Conservation (phyloP, 768 basidiomycete species). For the Podaxis sp. region DNA sequence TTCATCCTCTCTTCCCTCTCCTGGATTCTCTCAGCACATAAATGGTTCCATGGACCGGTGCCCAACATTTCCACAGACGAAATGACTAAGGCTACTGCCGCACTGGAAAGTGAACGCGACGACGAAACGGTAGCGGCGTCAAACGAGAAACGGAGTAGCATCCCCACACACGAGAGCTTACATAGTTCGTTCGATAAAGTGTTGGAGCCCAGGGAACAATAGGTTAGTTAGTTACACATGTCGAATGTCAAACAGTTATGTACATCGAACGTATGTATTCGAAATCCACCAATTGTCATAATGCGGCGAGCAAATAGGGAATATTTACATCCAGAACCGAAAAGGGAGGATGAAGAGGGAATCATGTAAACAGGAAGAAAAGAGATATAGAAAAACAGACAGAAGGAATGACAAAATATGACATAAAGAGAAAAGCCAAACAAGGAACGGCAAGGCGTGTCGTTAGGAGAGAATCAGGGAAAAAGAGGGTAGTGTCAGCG, state of each 20-base stretch:
- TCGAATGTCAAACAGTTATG: background rate
- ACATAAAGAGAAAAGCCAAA: background rate
- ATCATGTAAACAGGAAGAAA: background rate
- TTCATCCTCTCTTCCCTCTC: conserved; percentile 60
- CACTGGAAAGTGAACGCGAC: background rate
- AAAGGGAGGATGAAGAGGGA: background rate
- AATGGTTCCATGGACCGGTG: conserved; percentile 71
- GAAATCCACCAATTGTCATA: background rate
- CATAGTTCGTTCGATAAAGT: background rate
- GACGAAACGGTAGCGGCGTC: background rate
- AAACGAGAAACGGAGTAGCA: background rate
- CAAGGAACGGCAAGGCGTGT: background rate
- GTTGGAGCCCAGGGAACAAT: background rate
- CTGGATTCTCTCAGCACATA: conserved; percentile 62
- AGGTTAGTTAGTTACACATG: background rate
- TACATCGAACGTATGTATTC: background rate
- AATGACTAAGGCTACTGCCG: background rate
- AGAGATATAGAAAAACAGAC: background rate
- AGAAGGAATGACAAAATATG: background rate
- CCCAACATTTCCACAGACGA: conserved; percentile 36
- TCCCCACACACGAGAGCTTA: background rate
- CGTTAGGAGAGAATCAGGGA: background rate
- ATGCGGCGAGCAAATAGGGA: background rate
- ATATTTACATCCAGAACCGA: conserved; percentile 2
- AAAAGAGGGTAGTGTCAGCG: background rate